Evolutionary conservation across 306 rosid species (phyloP).

Genomic region (Citrullus colocynthis): DNA sequence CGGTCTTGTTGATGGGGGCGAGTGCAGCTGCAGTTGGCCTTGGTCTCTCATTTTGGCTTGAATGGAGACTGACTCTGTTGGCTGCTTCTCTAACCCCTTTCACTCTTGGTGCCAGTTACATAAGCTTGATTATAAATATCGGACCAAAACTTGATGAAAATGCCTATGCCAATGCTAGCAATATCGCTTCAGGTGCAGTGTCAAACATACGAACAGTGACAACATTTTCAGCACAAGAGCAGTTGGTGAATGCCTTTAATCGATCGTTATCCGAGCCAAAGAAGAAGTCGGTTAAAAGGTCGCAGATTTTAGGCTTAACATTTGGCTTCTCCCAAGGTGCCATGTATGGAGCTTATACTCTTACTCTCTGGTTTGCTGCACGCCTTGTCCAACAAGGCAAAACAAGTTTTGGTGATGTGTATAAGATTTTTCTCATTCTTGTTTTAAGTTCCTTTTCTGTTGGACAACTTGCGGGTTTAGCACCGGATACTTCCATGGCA

Average conservation of each 20-base stretch:
- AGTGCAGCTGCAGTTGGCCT: conserved; percentile 69
- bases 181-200: conserved; percentile 79
- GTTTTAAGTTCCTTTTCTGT: conserved; percentile 90
- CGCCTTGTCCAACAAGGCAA: conserved; percentile 33
- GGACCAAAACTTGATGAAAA: conserved; percentile 58
- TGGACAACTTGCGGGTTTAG: conserved; percentile 83
- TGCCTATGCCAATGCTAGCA: conserved; percentile 73
- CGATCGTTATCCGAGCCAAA: conserved; percentile 53
- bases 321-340: conserved; percentile 72
- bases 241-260: conserved; percentile 54
- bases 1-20: conserved; percentile 82
- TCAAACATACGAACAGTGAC: conserved; percentile 75
- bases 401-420: conserved; percentile 46
- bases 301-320: conserved; percentile 58
- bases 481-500: conserved; percentile 82
- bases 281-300: conserved; percentile 37
- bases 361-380: conserved; percentile 71
- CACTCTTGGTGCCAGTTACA: conserved; percentile 84
- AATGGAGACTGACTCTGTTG: conserved; percentile 49
- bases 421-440: conserved; percentile 74
- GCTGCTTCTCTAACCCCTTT: conserved; percentile 77
- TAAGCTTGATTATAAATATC: conserved; percentile 57
- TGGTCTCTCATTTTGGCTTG: conserved; percentile 37
- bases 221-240: conserved; percentile 81
- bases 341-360: conserved; percentile 73